Evolutionary conservation across 2,329 filamentous ascomycete genomes (phyloP), one percentile per base, ranked within the genome.

Genomic region (Trichoderma polysporum): DNA sequence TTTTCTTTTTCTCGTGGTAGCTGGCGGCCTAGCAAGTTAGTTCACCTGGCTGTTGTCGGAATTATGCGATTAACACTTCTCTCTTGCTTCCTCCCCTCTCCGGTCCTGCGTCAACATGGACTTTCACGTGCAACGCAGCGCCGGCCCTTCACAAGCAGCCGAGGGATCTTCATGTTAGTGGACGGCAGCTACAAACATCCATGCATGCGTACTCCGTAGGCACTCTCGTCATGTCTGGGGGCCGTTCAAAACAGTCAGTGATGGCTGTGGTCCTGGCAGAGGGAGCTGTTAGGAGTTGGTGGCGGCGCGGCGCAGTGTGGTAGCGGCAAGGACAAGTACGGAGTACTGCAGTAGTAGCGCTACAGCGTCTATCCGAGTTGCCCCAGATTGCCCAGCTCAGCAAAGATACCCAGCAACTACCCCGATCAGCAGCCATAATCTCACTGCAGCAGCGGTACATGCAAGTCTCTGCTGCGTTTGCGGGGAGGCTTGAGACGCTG

Each of bases 121-220:
- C 60, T 66, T 68, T 69, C 66, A 70, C 68, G 68, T 70, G 68
- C 39, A 39, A 58, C 50, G 12, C 19, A 39, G 25, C 53, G 19
- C 10, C 59, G 52, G 31, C 22, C 19, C 61, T 61, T 67, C 62
- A 67, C 66, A 65, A 68, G 66, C 68, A 68, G 68, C 70, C 70
- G 70, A 71, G 69, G 70, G 66, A 68, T 64, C 52, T 45, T 52
- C 50, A 29, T 19, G 12, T 58, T 67, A 68, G 66, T 47, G 56
- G 66, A 25, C 49, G 45, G 64, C 35, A 50, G 4, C 35, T 47
- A 35, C 27, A 41, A 29, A 61, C 64, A 62, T 66, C 56, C 64
- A 66, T 66, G 64, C 41, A 45, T n/a, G n/a, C n/a, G n/a, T 41
- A 47, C 53, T 56, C 12, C 31, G 33, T 5, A 22, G 25, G 12